Conservation (phyloP, 1,139 yeast species). For the Magnusiomyces tetraspermus region DNA sequence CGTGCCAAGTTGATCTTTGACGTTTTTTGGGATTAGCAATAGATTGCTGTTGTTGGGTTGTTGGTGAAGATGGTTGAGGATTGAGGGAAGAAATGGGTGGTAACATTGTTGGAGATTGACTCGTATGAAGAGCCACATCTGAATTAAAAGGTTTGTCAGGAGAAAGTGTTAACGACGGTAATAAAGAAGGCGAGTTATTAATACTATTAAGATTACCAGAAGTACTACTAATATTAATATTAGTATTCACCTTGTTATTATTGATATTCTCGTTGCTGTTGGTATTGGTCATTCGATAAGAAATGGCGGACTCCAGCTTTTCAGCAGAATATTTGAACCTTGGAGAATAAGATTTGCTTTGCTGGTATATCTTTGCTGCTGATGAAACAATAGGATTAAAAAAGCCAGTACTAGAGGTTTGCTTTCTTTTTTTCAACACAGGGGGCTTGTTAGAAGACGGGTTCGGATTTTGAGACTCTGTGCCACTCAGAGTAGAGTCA, state of each 20-base stretch:
- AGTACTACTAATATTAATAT: too few species aligned
- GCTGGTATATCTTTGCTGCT: conserved; percentile 52
- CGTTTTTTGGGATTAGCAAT: neutral
- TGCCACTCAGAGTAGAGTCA: too few species aligned
- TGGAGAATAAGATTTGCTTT: conserved; percentile 47
- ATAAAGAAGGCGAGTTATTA: too few species aligned
- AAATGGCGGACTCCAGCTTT: conserved; percentile 52
- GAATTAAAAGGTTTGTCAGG: too few species aligned
- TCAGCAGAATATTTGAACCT: conserved; percentile 58
- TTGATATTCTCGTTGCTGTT: too few species aligned
- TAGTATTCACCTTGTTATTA: too few species aligned
- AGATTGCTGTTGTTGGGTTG: neutral
- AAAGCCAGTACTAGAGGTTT: too few species aligned
- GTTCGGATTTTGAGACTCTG: neutral
- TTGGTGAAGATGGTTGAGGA: neutral
- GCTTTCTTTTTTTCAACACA: neutral
- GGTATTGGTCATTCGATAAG: conserved; percentile 10
- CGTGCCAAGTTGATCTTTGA: conserved; percentile 26
- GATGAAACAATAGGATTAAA: conserved; percentile 35
- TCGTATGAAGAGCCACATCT: too few species aligned
- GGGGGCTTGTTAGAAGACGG: neutral
- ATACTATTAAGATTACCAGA: too few species aligned
- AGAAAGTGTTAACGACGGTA: too few species aligned
- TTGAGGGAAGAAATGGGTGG: neutral
- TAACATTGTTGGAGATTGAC: too few species aligned